A percentile compares a stretch with the other conserved stretches of the same genome.
Conservation (phyloP, 352 stramenopile species). For the Phytophthora tentaculata region DNA sequence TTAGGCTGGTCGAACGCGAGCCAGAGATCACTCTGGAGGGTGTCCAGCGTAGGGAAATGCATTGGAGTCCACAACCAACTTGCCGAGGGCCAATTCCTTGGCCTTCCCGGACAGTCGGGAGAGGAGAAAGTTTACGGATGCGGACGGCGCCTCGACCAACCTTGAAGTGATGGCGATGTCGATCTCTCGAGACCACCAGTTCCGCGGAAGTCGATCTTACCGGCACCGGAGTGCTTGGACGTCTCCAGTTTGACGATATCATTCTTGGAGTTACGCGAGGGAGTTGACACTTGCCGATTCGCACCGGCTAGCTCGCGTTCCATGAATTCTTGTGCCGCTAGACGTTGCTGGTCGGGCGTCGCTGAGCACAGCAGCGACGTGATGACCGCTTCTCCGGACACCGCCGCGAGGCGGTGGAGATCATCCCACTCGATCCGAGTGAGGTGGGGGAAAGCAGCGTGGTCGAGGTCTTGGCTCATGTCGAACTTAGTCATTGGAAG, state of each 20-base stretch:
- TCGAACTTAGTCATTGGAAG: not conserved
- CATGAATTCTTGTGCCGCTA: not conserved
- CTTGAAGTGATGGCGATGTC: not conserved
- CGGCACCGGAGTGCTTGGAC: not conserved
- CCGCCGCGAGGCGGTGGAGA: not conserved
- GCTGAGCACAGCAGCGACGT: conserved; percentile 3
- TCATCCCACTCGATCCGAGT: not conserved
- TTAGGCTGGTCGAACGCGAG: not conserved
- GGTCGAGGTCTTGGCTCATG: not conserved
- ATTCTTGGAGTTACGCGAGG: not conserved
- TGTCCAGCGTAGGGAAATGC: not conserved
- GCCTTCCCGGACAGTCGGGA: not conserved
- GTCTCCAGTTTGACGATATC: not conserved
- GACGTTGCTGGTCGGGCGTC: not conserved
- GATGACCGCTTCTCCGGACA: not conserved
- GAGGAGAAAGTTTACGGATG: not conserved
- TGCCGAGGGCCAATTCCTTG: not conserved
- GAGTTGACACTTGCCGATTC: not conserved
- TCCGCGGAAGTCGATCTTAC: not conserved
- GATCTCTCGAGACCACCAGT: not conserved
- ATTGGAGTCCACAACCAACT: not conserved
- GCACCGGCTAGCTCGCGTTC: not conserved
- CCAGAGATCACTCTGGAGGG: not conserved
- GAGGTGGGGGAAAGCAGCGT: not conserved
- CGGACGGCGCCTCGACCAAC: not conserved